Base-by-base conservation (phyloP, 257 asterid genomes). In the Eucommia ulmoides region DNA sequence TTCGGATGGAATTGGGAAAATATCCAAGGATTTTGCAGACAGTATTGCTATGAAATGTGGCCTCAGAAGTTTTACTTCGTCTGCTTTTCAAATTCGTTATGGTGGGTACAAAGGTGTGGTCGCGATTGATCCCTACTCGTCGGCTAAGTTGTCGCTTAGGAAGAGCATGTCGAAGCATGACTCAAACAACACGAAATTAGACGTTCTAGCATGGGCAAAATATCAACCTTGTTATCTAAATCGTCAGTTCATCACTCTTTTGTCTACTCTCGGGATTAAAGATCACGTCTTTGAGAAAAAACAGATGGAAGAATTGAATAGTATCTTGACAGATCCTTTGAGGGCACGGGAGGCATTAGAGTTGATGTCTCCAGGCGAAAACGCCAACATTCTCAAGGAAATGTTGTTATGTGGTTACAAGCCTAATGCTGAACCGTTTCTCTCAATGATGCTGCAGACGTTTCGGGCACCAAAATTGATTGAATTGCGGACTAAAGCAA, bases 21-120 rank as follows among this genome's bases (percentile, higher is more conserved):
- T 88, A 64, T 84, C 94, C 45, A 63, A 51, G 19, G 82, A 69
- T 2, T 84, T 88, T 58, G 95, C 95, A 23, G 44, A 2, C 16
- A 62, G 56, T 23, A 94, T 88, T 54, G 92, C 97, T 45, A 20
- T 7, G 6, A 79, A 80, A 64, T 88, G 95, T 58, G 80, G 93
- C 18, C 57, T 81, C 16, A 71, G 22, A 46, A 60, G 29, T 10
- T 46, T 46, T 48, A 41, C 65, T 9, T 95, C 97, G 12, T 88
- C 97, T 2, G 84, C 94, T 29, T 88, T 77, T 53, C 97, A 88
- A 66, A 84, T 88, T 45, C 80, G 97, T n/a, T 84, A 84, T 49
- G 93, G 81, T 50, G 95, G 95, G 47, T 88, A 71, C 54, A 88
- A 88, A 76, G 97, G 95, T 8, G 97, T 88, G 21, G 94, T 88